Conservation (phyloP, 495 filamentous ascomycete species). For the Hyaloscypha hepaticicola region DNA sequence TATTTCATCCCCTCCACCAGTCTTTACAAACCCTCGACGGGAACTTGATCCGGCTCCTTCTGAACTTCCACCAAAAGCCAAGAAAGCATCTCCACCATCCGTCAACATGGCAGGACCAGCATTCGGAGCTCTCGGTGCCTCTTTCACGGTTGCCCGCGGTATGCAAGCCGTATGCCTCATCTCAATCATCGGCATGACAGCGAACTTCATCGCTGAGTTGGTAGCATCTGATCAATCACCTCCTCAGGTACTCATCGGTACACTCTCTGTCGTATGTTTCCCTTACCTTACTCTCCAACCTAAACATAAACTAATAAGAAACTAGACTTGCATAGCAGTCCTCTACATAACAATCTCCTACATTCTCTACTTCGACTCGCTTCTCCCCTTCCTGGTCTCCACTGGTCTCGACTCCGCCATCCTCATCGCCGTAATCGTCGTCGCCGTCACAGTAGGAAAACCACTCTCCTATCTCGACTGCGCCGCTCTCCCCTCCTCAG, state of each 20-base stretch:
- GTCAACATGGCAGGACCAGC: constrained; percentile 30
- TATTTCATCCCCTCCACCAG: background rate
- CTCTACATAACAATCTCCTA: constrained; percentile 74
- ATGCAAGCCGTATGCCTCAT: constrained; percentile 73
- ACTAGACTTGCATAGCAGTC: constrained; percentile 69
- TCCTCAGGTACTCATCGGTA: constrained; percentile 72
- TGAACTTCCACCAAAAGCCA: background rate
- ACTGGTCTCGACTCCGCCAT: constrained; percentile 63
- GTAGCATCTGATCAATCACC: constrained; percentile 60
- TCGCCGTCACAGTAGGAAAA: constrained; percentile 72
- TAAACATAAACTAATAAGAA: constrained; percentile 2
- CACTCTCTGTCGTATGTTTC: constrained; percentile 72
- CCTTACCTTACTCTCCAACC: background rate
- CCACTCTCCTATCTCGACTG: constrained; percentile 80
- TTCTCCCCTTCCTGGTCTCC: constrained; percentile 70
- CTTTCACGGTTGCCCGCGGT: constrained; percentile 70
- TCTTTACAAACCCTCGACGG: background rate
- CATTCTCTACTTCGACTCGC: constrained; percentile 73
- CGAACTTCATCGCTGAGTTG: constrained; percentile 81
- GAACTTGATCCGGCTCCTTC: background rate
- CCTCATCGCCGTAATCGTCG: constrained; percentile 68
- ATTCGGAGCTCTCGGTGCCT: constrained; percentile 75
- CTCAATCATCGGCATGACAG: constrained; percentile 73
- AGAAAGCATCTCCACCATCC: constrained; percentile 3
- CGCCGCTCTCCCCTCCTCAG: constrained; percentile 38